Base-by-base conservation (phyloP, 768 basidiomycete species). In the Pleurotus cornucopiae region DNA sequence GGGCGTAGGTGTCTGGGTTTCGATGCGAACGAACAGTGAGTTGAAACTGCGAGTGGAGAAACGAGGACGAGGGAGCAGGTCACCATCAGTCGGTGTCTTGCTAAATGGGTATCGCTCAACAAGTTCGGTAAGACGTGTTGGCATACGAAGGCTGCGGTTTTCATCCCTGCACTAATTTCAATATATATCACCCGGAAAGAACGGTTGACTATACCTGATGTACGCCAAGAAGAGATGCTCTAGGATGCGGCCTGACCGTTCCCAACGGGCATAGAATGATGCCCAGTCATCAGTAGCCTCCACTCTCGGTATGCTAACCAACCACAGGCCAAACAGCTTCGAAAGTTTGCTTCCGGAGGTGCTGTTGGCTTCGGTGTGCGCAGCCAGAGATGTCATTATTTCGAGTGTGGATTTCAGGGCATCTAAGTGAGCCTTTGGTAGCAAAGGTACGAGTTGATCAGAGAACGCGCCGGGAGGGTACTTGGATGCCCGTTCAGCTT, bases 261-360 rank as follows among this genome's bases (percentile, higher is more conserved):
- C 88, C 91, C 91, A 92, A 26, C 85, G 76, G 3, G 74, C 71
- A 64, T 91, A 92, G 64, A 91, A 90, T 6, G 74, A 65, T 11
- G 67, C 56, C 85, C 84, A 89, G 54, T 84, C 80, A 49, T 88
- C 85, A 1, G 70, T 75, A 7, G 72, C 70, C 43, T 78, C 75
- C 2, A 74, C 70, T 23, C 79, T 72, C 39, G 75, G 73, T 1
- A 77, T 65, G 3, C 79, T 70, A 12, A 92, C 70, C 18, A 91
- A 69, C 90, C 90, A 92, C 47, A 89, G 65, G 11, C 90, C 90
- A 46, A 88, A 72, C 56, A 85, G 75, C 67, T 85, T 89, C 26
- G 85, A 81, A 6, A 91, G 74, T 64, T 87, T 91, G 73, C 87
- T 90, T 23, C 88, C 89, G 5, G 88, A 89, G 1, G 83, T 83